phyloP scores from a whole-genome alignment of 1,284 basidiomycete genomes.

The Trichosporon inkin region DNA sequence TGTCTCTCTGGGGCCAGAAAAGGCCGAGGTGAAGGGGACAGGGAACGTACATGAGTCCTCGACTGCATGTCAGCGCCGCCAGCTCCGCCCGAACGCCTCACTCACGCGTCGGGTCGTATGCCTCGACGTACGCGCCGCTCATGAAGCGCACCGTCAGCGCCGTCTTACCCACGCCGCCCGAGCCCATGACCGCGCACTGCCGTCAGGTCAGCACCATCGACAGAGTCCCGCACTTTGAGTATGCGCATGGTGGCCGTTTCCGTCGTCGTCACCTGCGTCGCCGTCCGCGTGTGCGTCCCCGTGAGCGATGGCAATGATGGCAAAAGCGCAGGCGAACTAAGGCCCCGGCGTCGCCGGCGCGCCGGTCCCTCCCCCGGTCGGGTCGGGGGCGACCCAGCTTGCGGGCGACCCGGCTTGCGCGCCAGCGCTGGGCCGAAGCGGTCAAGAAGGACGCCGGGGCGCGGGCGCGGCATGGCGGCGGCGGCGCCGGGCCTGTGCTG shows the following conservation, averaged over 20 bases:
- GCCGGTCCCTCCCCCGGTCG: too few relatives aligned
- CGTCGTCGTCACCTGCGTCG: not conserved
- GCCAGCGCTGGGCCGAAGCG: too few relatives aligned
- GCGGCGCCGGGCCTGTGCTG: not conserved
- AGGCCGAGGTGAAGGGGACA: too few relatives aligned
- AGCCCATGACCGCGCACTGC: conserved; percentile 39
- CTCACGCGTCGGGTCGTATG: conserved; percentile 43
- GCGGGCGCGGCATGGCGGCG: not conserved
- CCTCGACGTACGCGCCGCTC: conserved; percentile 36
- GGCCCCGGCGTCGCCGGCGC: too few relatives aligned
- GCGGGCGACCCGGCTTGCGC: too few relatives aligned
- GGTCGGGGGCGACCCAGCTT: too few relatives aligned
- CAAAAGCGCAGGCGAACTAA: too few relatives aligned
- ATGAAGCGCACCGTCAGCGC: conserved; percentile 39
- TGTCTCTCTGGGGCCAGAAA: not conserved
- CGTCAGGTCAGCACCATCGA: not conserved
- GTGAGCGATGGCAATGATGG: too few relatives aligned
- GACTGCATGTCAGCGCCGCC: conserved; percentile 26
- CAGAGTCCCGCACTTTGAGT: not conserved
- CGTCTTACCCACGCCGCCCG: conserved; percentile 42
- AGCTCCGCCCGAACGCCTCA: not conserved
- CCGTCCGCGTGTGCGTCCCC: too few relatives aligned
- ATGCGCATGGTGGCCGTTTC: conserved; percentile 5
- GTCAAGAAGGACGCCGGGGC: too few relatives aligned
- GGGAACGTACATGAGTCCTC: conserved; percentile 34